Percentiles rank a stretch among this genome's conserved stretches.
These are phyloP conservation scores for Vitis amurensis DNA, from an alignment of 164 flowering plant species.

Conservation along the genomic window DNA sequence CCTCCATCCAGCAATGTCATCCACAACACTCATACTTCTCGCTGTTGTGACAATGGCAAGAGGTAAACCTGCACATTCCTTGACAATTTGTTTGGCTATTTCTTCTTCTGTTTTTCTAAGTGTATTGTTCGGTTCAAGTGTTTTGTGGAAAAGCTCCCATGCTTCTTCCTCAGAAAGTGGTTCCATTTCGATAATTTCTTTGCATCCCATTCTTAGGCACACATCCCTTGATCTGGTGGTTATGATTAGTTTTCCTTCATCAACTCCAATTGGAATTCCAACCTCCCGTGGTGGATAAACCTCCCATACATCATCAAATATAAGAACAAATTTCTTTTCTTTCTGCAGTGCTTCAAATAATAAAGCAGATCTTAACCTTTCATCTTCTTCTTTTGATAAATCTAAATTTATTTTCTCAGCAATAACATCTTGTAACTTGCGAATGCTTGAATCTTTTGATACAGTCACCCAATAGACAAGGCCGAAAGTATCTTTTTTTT, in stretches of 20 bases:
- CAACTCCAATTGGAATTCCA: constrained; percentile 1
- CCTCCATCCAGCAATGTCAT: constrained; percentile 16
- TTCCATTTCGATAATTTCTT: constrained; percentile 7
- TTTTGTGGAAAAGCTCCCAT: constrained; percentile 1
- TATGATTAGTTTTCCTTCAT: constrained; percentile 15
- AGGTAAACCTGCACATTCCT: constrained; percentile 26
- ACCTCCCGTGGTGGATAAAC: background rate
- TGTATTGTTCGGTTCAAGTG: background rate
- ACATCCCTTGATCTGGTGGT: constrained; percentile 22
- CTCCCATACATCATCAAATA: constrained; percentile 17
- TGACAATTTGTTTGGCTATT: constrained; percentile 3
- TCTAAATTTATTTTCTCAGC: background rate
- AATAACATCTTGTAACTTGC: constrained; percentile 1
- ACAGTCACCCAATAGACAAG: constrained; percentile 14
- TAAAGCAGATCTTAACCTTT: background rate
- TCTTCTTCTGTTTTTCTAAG: background rate
- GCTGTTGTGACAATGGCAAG: constrained; percentile 21
- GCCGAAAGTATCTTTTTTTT: background rate
- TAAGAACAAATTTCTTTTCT: background rate
- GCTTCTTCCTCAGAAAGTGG: background rate
- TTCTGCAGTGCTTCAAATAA: background rate
- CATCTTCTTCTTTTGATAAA: background rate
- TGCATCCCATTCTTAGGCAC: constrained; percentile 21
- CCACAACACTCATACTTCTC: constrained; percentile 15
- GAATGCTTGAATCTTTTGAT: background rate